A percentile compares a stretch with the other conserved stretches of the same genome.
Evolutionary conservation across 805 yeast genomes (phyloP).

Genomic region (Millerozyma acaciae): DNA sequence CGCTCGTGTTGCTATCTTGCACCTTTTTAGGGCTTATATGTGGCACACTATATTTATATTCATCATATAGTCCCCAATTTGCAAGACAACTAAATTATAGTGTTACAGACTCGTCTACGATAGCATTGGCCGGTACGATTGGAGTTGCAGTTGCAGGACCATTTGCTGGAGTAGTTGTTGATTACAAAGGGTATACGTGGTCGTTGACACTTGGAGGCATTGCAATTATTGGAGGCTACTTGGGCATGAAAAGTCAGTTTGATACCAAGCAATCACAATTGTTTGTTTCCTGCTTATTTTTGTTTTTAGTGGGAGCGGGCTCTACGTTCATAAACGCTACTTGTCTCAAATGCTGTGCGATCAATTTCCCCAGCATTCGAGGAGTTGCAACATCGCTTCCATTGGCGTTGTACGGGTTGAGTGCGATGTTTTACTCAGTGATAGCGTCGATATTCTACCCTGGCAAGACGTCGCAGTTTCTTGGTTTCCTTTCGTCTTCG

Average conservation of each 20-base stretch:
- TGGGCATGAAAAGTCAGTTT: conserved; percentile 50
- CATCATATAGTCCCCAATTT: conserved; percentile 76
- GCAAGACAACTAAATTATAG: conserved; percentile 53
- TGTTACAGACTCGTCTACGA: conserved; percentile 58
- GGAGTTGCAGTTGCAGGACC: conserved; percentile 68
- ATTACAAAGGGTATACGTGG: conserved; percentile 52
- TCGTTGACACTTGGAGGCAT: conserved; percentile 51
- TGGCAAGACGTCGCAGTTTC: conserved; percentile 54
- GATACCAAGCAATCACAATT: conserved; percentile 37
- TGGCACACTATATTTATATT: conserved; percentile 73
- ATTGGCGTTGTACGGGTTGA: conserved; percentile 68
- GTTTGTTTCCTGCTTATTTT: conserved; percentile 39
- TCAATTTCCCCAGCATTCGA: conserved; percentile 59
- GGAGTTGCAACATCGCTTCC: conserved; percentile 79
- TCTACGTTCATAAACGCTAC: conserved; percentile 63
- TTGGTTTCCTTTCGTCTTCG: conserved; percentile 44
- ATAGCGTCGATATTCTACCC: conserved; percentile 50
- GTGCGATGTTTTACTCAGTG: conserved; percentile 65
- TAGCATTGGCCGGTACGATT: conserved; percentile 65
- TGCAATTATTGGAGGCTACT: conserved; percentile 52
- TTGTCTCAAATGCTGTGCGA: conserved; percentile 69
- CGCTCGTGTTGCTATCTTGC: conserved; percentile 24
- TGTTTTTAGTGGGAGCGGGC: conserved; percentile 62
- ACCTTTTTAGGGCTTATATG: conserved; percentile 51
- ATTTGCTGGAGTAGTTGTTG: conserved; percentile 62